phyloP scores from a whole-genome alignment of 106 monocot genomes.

The Dendrobium chrysotoxum region DNA sequence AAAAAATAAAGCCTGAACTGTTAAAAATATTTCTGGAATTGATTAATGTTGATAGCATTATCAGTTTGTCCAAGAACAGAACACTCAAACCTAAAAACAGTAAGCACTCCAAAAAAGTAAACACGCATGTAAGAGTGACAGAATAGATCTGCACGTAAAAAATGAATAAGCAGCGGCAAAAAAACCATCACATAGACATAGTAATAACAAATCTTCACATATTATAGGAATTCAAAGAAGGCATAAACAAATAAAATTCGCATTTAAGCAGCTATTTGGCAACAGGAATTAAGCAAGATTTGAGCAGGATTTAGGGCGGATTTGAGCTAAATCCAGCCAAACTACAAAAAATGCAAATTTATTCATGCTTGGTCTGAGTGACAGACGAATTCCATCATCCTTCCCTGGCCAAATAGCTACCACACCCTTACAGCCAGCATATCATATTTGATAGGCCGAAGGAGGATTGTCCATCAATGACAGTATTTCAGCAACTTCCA shows the following conservation, averaged over 20 bases:
- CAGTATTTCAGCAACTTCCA: conserved; percentile 61
- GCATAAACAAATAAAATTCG: too few relatives aligned
- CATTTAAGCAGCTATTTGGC: too few relatives aligned
- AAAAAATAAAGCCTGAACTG: not conserved
- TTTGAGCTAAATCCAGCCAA: too few relatives aligned
- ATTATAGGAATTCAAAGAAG: too few relatives aligned
- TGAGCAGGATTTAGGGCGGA: too few relatives aligned
- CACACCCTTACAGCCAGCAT: conserved; percentile 88
- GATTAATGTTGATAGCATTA: too few relatives aligned
- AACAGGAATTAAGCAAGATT: too few relatives aligned
- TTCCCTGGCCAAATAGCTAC: conserved; percentile 77
- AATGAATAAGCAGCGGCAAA: not conserved
- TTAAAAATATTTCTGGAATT: not conserved
- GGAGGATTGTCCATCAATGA: conserved; percentile 56
- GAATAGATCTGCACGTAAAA: not conserved
- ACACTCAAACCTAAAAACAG: not conserved
- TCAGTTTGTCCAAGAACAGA: too few relatives aligned
- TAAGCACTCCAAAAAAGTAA: not conserved
- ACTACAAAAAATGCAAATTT: too few relatives aligned
- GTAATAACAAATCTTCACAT: not conserved
- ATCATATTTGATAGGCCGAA: conserved; percentile 86
- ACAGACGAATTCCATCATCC: conserved; percentile 32
- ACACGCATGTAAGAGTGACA: not conserved
- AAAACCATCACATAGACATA: not conserved
- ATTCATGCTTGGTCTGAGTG: conserved; percentile 77